Conservation (phyloP, 495 filamentous ascomycete species). For the Bombardia bombarda region DNA sequence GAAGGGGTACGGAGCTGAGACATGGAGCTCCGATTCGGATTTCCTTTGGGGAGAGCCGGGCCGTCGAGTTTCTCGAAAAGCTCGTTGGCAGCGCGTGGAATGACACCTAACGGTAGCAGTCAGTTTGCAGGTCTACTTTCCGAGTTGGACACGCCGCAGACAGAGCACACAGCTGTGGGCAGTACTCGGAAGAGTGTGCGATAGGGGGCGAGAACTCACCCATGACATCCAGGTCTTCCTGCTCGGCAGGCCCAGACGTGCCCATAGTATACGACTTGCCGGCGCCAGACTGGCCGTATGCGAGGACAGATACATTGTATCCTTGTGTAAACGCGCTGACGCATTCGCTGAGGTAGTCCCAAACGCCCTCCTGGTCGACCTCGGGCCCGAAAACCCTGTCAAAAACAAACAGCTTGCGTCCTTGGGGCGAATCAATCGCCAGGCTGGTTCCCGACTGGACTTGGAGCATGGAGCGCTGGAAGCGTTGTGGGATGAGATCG, state of each 20-base stretch:
- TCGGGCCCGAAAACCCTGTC: slow-evolving; percentile 88
- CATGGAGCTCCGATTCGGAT: slow-evolving; percentile 53
- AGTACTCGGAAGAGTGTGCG: too few species aligned
- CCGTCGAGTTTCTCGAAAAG: slow-evolving; percentile 84
- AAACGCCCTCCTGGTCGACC: slow-evolving; percentile 79
- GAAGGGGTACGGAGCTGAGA: slow-evolving; percentile 75
- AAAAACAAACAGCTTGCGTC: slow-evolving; percentile 90
- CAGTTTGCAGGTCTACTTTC: too few species aligned
- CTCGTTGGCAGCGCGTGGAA: slow-evolving; percentile 79
- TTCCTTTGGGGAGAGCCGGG: slow-evolving; percentile 28
- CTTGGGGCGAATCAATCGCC: slow-evolving; percentile 82
- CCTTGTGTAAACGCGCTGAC: slow-evolving; percentile 87
- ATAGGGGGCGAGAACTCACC: too few species aligned
- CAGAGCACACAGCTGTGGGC: too few species aligned
- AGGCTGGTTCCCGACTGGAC: slow-evolving; percentile 77
- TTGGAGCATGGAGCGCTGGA: slow-evolving; percentile 88
- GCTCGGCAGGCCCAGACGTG: slow-evolving; percentile 80
- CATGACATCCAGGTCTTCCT: slow-evolving; percentile 66
- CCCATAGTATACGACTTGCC: slow-evolving; percentile 99
- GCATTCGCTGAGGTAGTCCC: slow-evolving; percentile 90
- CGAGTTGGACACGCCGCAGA: too few species aligned
- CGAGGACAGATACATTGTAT: slow-evolving; percentile 97
- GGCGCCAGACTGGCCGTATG: slow-evolving; percentile 98
- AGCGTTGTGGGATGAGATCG: slow-evolving; percentile 91
- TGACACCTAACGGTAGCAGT: slow-evolving; percentile 58